Conservation (phyloP, 2,329 filamentous ascomycete genomes). For the Botrytis fabae region DNA sequence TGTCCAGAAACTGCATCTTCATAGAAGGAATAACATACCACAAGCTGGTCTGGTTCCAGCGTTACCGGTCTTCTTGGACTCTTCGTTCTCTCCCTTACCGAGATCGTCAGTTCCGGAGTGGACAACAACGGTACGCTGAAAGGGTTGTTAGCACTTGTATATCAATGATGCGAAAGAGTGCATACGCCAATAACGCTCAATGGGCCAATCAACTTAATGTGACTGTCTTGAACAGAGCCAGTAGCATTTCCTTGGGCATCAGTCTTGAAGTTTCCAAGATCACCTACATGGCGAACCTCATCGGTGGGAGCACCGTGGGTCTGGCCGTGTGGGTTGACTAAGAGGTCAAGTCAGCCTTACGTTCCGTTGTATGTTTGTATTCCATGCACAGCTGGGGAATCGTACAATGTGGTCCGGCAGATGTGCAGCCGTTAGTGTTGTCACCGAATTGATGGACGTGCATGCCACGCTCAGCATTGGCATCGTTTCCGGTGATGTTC, state of each 20-base stretch:
- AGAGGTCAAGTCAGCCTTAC: conserved; percentile 26
- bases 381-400: not conserved
- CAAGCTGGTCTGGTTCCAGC: conserved; percentile 91
- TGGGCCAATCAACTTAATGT: conserved; percentile 93
- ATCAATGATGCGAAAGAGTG: not conserved
- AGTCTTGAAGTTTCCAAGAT: conserved; percentile 96
- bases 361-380: not conserved
- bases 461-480: conserved; percentile 96
- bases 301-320: conserved; percentile 86
- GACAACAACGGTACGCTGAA: conserved; percentile 86
- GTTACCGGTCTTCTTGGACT: conserved; percentile 98
- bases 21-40: conserved; percentile 58
- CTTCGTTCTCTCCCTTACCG: conserved; percentile 85
- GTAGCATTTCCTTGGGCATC: conserved; percentile 88
- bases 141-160: conserved; percentile 32
- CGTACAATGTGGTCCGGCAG: conserved; percentile 95
- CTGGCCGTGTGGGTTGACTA: conserved; percentile 95
- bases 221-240: conserved; percentile 75
- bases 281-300: conserved; percentile 88
- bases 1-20: conserved; percentile 3
- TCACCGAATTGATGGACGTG: conserved; percentile 99
- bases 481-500: conserved; percentile 88
- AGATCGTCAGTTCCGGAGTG: conserved; percentile 97
- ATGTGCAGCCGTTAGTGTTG: conserved; percentile 99
- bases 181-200: conserved; percentile 89